phyloP scores from a whole-genome alignment of 2,329 filamentous ascomycete species.

The Fusarium caatingaense region DNA sequence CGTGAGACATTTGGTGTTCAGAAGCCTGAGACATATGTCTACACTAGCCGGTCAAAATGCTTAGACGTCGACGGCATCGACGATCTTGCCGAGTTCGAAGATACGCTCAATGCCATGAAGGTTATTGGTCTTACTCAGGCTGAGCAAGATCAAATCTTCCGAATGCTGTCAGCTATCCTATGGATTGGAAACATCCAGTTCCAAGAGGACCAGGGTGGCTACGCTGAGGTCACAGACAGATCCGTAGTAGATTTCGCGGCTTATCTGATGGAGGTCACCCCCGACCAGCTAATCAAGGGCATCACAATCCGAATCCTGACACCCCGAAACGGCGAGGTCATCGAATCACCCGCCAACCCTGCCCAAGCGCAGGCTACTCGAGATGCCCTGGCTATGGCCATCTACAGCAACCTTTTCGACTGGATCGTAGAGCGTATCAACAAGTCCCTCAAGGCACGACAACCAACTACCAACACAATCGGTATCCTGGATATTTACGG shows the following conservation, averaged over 20 bases:
- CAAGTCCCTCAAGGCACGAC: slow-evolving; percentile 82
- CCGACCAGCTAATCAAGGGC: slow-evolving; percentile 82
- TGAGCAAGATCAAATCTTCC: slow-evolving; percentile 96
- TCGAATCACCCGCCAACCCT: slow-evolving; percentile 83
- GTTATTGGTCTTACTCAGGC: slow-evolving; percentile 87
- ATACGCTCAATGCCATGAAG: slow-evolving; percentile 94
- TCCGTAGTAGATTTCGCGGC: slow-evolving; percentile 95
- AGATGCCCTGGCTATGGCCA: slow-evolving; percentile 92
- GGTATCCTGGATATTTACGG: slow-evolving; percentile 99
- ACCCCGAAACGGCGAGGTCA: slow-evolving; percentile 72
- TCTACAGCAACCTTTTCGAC: slow-evolving; percentile 97
- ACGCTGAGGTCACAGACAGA: slow-evolving; percentile 86
- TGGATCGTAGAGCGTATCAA: slow-evolving; percentile 98
- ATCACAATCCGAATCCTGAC: slow-evolving; percentile 90
- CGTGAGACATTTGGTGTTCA: slow-evolving; percentile 90
- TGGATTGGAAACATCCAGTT: slow-evolving; percentile 98
- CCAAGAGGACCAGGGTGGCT: slow-evolving; percentile 86
- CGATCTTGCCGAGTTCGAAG: slow-evolving; percentile 86
- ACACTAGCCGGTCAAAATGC: slow-evolving; percentile 94
- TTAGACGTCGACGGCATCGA: slow-evolving; percentile 95
- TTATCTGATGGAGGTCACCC: slow-evolving; percentile 89
- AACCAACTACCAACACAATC: slow-evolving; percentile 82
- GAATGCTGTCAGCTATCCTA: slow-evolving; percentile 89
- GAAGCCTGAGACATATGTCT: slow-evolving; percentile 90
- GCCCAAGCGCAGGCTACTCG: slow-evolving; percentile 87